Evolutionary conservation across 2,329 filamentous ascomycete genomes (phyloP), one percentile per base, ranked within the genome.

Genomic region (Myrmaecium sp.): DNA sequence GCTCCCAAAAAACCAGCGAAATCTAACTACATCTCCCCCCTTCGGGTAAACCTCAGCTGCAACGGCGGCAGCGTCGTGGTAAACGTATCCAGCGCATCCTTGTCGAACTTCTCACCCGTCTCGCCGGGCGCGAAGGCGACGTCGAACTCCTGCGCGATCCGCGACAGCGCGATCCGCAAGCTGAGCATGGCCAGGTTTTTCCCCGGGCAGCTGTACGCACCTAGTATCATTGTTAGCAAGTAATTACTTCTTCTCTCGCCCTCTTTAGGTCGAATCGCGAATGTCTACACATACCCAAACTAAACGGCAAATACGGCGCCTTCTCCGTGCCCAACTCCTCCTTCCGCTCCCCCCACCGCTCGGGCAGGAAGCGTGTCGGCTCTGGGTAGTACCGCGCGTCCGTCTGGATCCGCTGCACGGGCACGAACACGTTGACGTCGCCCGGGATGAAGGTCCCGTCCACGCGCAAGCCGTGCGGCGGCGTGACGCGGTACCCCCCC

Each of bases 401-500:
- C 40, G 36, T 34, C 21, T 51, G 47, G 6, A 53, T 38, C 3
- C 34, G 5, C 9, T 40, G 33, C 4, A 30, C 25, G 2, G 33
- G 39, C 6, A 41, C 34, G 8, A 39, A 35, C 3, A 42, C 40
- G 21, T 40, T 42, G 3, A 33, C 35, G 23, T 46, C 27, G 3
- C 49, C 49, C 0, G 50, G 49, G n/a, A 54, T 47, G 25, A 33
- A 37, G 4, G 39, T 32, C 23, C 47, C 47, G 22, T 50, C 47
- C 8, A 53, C 31, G 9, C 33, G 35, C 1, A 53, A 21, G 4
- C 51, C 50, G 17, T 45, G 27, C 1, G 40, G 30, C 5, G 57
- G 57, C 1, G 56, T 58, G 5, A 46, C 36, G 3, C 57, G 49
- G 4, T 42, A 41, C 5, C 41, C 39, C 4, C 49, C 52, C n/a